These are phyloP conservation scores for Adansonia digitata DNA, from an alignment of 345 rosid genomes.

Conservation along the genomic window DNA sequence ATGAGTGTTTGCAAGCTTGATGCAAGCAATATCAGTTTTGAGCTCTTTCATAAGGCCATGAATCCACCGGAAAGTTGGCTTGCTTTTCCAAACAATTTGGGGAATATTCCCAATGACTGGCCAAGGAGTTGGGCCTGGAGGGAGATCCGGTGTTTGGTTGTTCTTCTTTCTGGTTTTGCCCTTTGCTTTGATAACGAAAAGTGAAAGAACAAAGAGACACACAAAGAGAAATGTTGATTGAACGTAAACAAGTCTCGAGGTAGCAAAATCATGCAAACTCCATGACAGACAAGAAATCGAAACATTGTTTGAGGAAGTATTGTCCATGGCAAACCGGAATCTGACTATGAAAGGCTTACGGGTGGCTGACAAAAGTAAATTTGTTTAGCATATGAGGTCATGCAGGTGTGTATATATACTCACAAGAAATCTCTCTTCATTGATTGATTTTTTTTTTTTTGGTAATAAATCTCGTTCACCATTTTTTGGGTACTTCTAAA, in stretches of 20 bases:
- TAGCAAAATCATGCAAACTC: background rate
- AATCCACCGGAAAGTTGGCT: constrained; percentile 27
- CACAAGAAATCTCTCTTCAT: too few relatives aligned
- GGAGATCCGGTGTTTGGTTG: background rate
- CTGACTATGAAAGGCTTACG: background rate
- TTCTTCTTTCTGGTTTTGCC: background rate
- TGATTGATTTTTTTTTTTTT: too few relatives aligned
- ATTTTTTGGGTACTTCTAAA: background rate
- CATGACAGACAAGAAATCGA: background rate
- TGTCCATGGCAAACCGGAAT: background rate
- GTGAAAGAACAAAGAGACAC: background rate
- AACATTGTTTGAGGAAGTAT: background rate
- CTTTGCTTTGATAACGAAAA: background rate
- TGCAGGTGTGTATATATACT: too few relatives aligned
- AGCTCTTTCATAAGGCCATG: constrained; percentile 21
- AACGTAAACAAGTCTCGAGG: background rate
- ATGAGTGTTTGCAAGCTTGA: constrained; percentile 28
- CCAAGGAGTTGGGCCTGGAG: constrained; percentile 26
- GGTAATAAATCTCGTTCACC: background rate
- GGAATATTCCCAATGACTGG: constrained; percentile 36
- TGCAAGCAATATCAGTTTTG: constrained; percentile 31
- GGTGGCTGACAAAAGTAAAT: too few relatives aligned
- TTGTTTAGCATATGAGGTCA: background rate
- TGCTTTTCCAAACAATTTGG: constrained; percentile 15
- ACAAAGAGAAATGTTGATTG: background rate